A percentile compares a stretch with the other conserved stretches of the same genome.
Conservation (phyloP, 2,329 filamentous ascomycete genomes). For the Chaetothyriales sp. region DNA sequence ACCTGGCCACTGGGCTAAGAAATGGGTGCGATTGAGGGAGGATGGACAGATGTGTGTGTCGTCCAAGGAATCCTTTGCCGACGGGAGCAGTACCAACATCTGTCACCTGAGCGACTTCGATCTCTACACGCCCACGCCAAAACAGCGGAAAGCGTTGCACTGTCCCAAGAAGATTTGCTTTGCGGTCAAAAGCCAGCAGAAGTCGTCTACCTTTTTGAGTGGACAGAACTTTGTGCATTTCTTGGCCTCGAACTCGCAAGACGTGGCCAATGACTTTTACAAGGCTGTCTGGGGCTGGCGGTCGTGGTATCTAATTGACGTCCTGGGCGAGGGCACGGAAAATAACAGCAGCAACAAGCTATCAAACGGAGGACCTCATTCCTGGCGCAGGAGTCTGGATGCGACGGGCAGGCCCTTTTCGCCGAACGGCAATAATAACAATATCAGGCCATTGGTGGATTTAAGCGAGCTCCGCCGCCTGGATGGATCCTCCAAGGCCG, state of each 20-base stretch:
- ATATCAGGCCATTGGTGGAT: conserved; percentile 54
- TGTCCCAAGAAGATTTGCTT: conserved; percentile 76
- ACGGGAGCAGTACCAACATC: conserved; percentile 40
- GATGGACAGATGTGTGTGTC: conserved; percentile 58
- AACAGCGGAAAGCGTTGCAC: conserved; percentile 56
- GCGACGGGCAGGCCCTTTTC: conserved; percentile 24
- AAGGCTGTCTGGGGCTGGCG: conserved; percentile 64
- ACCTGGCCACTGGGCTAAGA: conserved; percentile 77
- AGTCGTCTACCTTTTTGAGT: conserved; percentile 65
- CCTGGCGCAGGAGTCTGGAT: too few species aligned
- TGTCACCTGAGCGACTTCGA: conserved; percentile 89
- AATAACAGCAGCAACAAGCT: background rate
- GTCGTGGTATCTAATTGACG: conserved; percentile 77
- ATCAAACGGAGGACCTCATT: background rate
- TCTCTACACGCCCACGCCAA: conserved; percentile 62
- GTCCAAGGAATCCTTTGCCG: conserved; percentile 51
- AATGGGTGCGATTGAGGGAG: conserved; percentile 55
- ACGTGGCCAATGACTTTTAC: conserved; percentile 54
- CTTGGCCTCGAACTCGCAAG: conserved; percentile 63
- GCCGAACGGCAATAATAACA: conserved; percentile 49
- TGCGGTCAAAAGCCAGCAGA: conserved; percentile 84
- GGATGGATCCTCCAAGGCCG: too few species aligned
- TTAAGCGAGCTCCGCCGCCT: conserved; percentile 21
- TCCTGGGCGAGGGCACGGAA: conserved; percentile 44
- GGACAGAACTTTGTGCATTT: conserved; percentile 83